Evolutionary conservation across 441 rosid species (phyloP).

Genomic region (Rhodomyrtus psidioides): DNA sequence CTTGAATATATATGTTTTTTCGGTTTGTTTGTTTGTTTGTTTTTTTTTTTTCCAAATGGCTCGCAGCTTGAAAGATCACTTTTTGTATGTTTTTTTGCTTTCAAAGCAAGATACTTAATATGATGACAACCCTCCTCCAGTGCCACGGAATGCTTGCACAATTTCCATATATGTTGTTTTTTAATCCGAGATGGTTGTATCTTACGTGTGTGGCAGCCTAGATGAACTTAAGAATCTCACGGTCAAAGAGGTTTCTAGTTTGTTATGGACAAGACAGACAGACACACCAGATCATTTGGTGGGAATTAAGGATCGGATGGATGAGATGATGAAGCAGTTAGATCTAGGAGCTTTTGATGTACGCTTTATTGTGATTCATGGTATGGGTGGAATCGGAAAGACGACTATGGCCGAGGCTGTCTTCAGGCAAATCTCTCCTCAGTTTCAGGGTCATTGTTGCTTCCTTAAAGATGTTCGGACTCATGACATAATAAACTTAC

Average conservation of each 20-base stretch:
- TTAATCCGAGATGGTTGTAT: not conserved
- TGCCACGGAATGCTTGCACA: not conserved
- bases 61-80: not conserved
- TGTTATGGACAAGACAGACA: not conserved
- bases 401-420: no score
- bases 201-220: not conserved
- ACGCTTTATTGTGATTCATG: no score
- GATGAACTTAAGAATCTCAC: not conserved
- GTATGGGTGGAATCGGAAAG: no score
- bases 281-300: no score
- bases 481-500: no score
- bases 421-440: no score
- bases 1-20: not conserved
- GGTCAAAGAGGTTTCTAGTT: not conserved
- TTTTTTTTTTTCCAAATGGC: rapidly evolving
- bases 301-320: no score
- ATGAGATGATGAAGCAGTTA: no score
- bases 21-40: no score
- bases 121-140: not conserved
- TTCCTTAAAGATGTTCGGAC: no score
- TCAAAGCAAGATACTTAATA: not conserved
- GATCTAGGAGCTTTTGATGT: no score
- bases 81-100: not conserved
- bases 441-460: no score
- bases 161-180: not conserved